Percentiles rank a stretch among this genome's conserved stretches.
These are phyloP conservation scores for Daldinia childiae DNA, from an alignment of 495 filamentous ascomycete species.

Conservation along the genomic window DNA sequence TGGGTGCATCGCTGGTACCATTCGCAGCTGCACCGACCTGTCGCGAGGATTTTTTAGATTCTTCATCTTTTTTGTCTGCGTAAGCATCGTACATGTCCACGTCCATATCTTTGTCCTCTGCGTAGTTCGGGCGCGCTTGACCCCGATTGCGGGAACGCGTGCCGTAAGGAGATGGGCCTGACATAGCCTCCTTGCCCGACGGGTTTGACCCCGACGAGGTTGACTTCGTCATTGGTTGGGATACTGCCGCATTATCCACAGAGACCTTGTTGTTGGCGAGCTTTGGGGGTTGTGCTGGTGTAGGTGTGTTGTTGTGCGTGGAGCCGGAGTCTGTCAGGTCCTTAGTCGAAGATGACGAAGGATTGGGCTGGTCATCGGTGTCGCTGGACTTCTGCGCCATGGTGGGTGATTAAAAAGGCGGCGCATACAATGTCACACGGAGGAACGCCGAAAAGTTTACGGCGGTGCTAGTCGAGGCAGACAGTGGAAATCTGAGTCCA, in stretches of 20 bases:
- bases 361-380: conserved; percentile 48
- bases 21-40: conserved; percentile 48
- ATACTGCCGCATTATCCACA: conserved; percentile 43
- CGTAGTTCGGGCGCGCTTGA: conserved; percentile 87
- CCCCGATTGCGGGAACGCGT: conserved; percentile 94
- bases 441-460: conserved; percentile 46
- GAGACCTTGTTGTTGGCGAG: conserved; percentile 40
- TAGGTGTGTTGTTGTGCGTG: conserved; percentile 43
- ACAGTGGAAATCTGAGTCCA: conserved; percentile 41
- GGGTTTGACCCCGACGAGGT: conserved; percentile 52
- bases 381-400: conserved; percentile 50
- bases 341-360: conserved; percentile 48
- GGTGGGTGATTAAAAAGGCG: conserved; percentile 47
- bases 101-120: conserved; percentile 93
- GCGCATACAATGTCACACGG: conserved; percentile 49
- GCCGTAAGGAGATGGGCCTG: conserved; percentile 77
- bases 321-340: conserved; percentile 40
- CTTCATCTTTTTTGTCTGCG: conserved; percentile 58
- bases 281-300: conserved; percentile 38
- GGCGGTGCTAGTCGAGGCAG: conserved; percentile 38
- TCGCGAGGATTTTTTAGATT: conserved; percentile 60
- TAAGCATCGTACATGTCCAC: conserved; percentile 72
- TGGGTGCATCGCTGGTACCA: conserved; percentile 42
- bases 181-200: conserved; percentile 50
- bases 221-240: conserved; percentile 58